Percentiles rank a stretch among this genome's conserved stretches.
Conservation (phyloP, 1,284 basidiomycete species). For the Trichosporon sp. region DNA sequence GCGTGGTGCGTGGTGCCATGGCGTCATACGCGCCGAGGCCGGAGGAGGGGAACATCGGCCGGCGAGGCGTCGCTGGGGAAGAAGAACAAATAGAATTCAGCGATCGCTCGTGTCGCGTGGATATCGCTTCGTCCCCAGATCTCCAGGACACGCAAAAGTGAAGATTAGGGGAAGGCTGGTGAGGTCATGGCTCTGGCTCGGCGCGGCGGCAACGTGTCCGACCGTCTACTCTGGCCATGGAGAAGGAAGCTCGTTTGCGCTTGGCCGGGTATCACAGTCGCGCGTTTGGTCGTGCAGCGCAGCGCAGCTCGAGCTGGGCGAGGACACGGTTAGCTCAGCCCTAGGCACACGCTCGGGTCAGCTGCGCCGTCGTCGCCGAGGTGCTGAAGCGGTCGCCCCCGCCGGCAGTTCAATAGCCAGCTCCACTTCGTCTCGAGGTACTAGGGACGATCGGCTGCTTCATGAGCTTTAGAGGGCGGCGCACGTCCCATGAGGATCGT, state of each 20-base stretch:
- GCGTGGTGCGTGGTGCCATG: not conserved
- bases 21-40: not conserved
- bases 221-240: no score
- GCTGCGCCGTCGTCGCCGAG: not conserved
- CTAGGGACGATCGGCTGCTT: not conserved
- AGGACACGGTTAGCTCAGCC: no score
- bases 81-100: not conserved
- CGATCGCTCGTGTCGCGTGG: not conserved
- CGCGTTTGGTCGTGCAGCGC: no score
- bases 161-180: no score
- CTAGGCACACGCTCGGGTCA: not conserved
- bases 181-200: no score
- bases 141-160: no score
- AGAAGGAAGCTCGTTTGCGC: no score
- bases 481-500: not conserved
- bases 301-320: no score
- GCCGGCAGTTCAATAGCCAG: not conserved
- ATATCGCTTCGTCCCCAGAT: no score
- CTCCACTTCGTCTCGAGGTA: not conserved
- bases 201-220: no score
- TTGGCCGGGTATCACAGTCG: no score
- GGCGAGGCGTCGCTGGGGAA: not conserved
- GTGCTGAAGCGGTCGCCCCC: not conserved
- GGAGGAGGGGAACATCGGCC: not conserved
- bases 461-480: not conserved